Evolutionary conservation across 441 rosid genomes (phyloP).

Genomic region (Populus hybrid): DNA sequence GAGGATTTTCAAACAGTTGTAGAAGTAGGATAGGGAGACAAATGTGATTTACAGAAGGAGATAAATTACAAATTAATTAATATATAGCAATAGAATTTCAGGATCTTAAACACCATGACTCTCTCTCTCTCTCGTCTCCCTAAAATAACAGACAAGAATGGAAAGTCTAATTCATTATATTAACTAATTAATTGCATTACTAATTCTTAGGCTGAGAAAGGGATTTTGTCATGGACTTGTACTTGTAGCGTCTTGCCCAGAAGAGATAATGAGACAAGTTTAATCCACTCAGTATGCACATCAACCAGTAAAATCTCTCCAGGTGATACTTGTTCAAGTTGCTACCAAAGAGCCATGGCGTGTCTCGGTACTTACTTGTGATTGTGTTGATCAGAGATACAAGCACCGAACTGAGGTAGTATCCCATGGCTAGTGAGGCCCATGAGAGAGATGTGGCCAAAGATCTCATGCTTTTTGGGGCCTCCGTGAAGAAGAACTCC

Average conservation of each 20-base stretch:
- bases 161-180: not conserved
- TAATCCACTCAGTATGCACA: slow-evolving; percentile 63
- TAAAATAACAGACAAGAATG: not conserved
- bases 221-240: slow-evolving; percentile 29
- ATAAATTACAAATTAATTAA: too few relatives aligned
- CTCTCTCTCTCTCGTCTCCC: not conserved
- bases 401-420: slow-evolving; percentile 76
- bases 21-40: not conserved
- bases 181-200: too few relatives aligned
- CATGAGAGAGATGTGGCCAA: slow-evolving; percentile 83
- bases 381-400: slow-evolving; percentile 49
- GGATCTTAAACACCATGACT: not conserved
- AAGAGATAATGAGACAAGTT: slow-evolving; percentile 73
- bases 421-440: slow-evolving; percentile 89
- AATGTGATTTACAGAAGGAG: not conserved
- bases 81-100: not conserved
- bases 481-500: slow-evolving; percentile 89
- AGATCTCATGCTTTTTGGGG: slow-evolving; percentile 75
- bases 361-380: slow-evolving; percentile 36
- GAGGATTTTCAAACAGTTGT: not conserved
- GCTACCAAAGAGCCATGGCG: slow-evolving; percentile 71
- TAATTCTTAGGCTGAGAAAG: not conserved
- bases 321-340: slow-evolving; percentile 73
- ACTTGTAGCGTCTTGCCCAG: slow-evolving; percentile 75
- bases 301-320: slow-evolving; percentile 76